Base-by-base conservation (phyloP, 495 filamentous ascomycete genomes). In the Podospora pseudocomata region DNA sequence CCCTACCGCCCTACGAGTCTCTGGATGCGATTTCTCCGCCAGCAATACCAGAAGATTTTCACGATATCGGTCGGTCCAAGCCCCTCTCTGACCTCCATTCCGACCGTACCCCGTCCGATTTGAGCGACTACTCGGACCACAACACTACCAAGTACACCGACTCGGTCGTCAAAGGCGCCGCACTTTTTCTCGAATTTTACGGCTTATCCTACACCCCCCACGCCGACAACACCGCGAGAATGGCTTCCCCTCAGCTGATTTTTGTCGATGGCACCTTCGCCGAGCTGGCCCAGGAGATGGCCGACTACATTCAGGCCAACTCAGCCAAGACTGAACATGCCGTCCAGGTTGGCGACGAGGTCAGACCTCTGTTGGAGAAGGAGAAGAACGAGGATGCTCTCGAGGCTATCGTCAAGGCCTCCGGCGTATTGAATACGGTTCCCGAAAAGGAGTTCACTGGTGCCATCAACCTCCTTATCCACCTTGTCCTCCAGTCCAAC, bases 391-490 rank as follows among this genome's bases (percentile, higher is more conserved):
- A 97, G 78, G 93, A 94, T 74, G 90, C 89, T 34, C 84, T 99
- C 44, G 93, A 94, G 84, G 92, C 91, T 83, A 85, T 97, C 64
- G 91, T 97, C 60, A 86, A 88, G 64, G 89, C 88, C 56, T 92
- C 90, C 53, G 72, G 82, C 23, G 84, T 80, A 16, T 81, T 99
- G 72, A 94, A 94, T 77, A 82, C 85, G 64, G 89, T 92, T 18
- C 92, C 95, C 61, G 95, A 99, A 84, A 96, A 93, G 84, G 94
- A 98, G 80, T 94, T 98, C 77, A 92, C 90, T 64, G 87, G 93
- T 44, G 91, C 95, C 49, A 97, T 97, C 83, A 97, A 98, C 82
- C 90, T 97, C 70, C 89, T 99, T 71, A 85, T 97, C 70, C 93
- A 98, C 83, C 89, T 99, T 28, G 84, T 96, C 73, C 86, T 91